A percentile compares a stretch with the other conserved stretches of the same genome.
phyloP scores from a whole-genome alignment of 1,284 basidiomycete species.

The Cystobasidiaceae sp. region DNA sequence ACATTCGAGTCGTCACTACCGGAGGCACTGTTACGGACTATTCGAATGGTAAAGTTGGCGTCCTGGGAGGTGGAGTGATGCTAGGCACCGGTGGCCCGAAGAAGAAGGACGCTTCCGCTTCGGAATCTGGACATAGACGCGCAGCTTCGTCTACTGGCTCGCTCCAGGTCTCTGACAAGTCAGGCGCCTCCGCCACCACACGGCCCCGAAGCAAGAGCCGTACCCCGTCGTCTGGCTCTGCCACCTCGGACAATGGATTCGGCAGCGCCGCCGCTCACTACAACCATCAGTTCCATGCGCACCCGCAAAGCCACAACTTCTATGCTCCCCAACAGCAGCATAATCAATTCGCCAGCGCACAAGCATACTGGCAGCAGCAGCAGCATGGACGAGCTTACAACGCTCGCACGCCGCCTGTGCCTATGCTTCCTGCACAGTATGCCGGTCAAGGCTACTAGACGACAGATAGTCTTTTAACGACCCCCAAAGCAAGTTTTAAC shows the following conservation, averaged over 20 bases:
- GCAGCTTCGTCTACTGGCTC: slow-evolving; percentile 2
- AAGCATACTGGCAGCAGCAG: background rate
- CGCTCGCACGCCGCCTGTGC: too few species aligned
- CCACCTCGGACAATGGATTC: slow-evolving; percentile 2
- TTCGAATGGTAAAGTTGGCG: slow-evolving; percentile 44
- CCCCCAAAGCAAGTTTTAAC: background rate
- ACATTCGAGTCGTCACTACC: background rate
- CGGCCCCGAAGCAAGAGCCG: slow-evolving; percentile 2
- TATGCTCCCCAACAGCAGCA: background rate
- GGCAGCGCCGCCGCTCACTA: background rate
- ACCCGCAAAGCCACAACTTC: too few species aligned
- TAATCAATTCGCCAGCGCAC: background rate
- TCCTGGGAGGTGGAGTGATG: slow-evolving; percentile 44
- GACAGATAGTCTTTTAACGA: background rate
- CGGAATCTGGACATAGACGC: background rate
- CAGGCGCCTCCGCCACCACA: background rate
- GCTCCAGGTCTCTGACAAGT: background rate
- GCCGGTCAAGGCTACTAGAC: background rate
- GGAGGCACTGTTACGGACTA: slow-evolving; percentile 41
- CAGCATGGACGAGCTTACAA: too few species aligned
- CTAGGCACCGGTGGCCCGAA: slow-evolving; percentile 40
- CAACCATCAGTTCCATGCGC: background rate
- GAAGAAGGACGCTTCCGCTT: slow-evolving; percentile 27
- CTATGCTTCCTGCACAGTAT: too few species aligned
- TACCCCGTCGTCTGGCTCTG: slow-evolving; percentile 17